Percentiles rank a stretch among this genome's conserved stretches.
These are phyloP conservation scores for Podila verticillata DNA, from an alignment of 192 early-diverging fungal genomes.

Conservation along the genomic window DNA sequence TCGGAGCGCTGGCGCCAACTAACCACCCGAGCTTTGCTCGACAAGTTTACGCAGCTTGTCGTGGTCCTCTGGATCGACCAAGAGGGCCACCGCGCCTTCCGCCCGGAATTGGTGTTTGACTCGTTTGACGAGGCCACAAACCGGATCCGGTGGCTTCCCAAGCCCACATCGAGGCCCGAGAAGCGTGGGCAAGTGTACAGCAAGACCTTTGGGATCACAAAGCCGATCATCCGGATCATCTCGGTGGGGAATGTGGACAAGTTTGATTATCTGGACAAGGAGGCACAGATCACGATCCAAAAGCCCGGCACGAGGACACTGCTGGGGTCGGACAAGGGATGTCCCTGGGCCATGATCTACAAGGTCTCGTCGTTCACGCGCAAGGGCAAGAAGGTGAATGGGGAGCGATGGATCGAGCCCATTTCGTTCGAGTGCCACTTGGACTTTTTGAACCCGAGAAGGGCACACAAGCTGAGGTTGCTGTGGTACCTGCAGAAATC, in stretches of 20 bases:
- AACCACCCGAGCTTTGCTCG: conserved; percentile 34
- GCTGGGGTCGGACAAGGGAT: conserved; percentile 49
- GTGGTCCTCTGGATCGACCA: conserved; percentile 56
- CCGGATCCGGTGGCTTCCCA: conserved; percentile 43
- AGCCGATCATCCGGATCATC: conserved; percentile 51
- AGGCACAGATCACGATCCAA: conserved; percentile 49
- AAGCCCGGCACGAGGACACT: conserved; percentile 49
- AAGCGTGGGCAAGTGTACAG: conserved; percentile 48
- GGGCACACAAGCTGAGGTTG: conserved; percentile 48
- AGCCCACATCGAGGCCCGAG: conserved; percentile 27
- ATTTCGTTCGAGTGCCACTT: conserved; percentile 53
- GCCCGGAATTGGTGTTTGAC: conserved; percentile 51
- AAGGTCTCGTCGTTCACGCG: conserved; percentile 52
- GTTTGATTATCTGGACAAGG: conserved; percentile 57
- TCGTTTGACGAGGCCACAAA: conserved; percentile 54
- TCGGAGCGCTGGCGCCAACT: conserved; percentile 49
- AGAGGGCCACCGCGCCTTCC: conserved; percentile 53
- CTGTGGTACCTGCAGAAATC: conserved; percentile 49
- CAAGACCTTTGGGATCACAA: conserved; percentile 54
- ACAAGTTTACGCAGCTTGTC: conserved; percentile 37
- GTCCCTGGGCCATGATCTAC: conserved; percentile 53
- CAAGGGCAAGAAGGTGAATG: conserved; percentile 51
- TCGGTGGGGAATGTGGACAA: conserved; percentile 52
- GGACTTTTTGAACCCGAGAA: conserved; percentile 52
- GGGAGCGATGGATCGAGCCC: conserved; percentile 52